Evolutionary conservation across 2,329 filamentous ascomycete genomes (phyloP).

Genomic region (Thelonectria olida): DNA sequence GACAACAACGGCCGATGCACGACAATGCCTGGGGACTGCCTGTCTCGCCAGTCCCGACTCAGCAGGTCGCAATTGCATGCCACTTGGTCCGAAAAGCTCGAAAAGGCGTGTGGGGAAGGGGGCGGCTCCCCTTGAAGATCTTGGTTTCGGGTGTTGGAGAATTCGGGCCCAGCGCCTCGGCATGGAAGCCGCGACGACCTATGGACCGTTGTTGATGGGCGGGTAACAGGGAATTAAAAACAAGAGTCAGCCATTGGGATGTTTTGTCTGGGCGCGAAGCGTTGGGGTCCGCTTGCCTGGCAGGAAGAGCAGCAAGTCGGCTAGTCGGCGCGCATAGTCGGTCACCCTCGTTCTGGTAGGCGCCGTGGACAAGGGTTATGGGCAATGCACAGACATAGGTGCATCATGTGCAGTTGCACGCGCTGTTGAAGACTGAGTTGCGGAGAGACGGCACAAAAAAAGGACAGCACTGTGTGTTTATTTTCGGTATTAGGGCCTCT

Average conservation of each 20-base stretch:
- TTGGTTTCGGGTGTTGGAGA: too few relatives aligned
- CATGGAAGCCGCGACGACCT: slow-evolving; percentile 12
- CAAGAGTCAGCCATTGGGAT: not conserved
- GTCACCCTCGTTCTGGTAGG: too few relatives aligned
- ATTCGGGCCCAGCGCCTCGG: slow-evolving; percentile 14
- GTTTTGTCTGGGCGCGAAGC: slow-evolving; percentile 2
- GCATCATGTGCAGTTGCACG: too few relatives aligned
- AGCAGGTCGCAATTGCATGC: not conserved
- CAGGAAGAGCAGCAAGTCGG: too few relatives aligned
- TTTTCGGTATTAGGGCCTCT: not conserved
- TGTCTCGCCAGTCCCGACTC: slow-evolving; percentile 7
- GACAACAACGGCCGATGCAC: not conserved
- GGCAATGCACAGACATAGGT: too few relatives aligned
- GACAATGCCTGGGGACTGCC: too few relatives aligned
- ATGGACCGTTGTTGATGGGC: slow-evolving; percentile 2
- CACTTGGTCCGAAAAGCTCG: too few relatives aligned
- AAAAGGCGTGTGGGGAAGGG: slow-evolving; percentile 18
- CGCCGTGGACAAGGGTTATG: too few relatives aligned
- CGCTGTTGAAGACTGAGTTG: too few relatives aligned
- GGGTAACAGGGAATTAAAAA: slow-evolving; percentile 5
- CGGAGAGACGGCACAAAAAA: too few relatives aligned
- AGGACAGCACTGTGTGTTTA: not conserved
- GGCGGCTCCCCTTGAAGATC: slow-evolving; percentile 11
- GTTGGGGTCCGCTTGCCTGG: not conserved
- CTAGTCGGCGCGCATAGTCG: too few relatives aligned